Base-by-base conservation (phyloP, 495 filamentous ascomycete genomes). In the Penicillium argentinense region DNA sequence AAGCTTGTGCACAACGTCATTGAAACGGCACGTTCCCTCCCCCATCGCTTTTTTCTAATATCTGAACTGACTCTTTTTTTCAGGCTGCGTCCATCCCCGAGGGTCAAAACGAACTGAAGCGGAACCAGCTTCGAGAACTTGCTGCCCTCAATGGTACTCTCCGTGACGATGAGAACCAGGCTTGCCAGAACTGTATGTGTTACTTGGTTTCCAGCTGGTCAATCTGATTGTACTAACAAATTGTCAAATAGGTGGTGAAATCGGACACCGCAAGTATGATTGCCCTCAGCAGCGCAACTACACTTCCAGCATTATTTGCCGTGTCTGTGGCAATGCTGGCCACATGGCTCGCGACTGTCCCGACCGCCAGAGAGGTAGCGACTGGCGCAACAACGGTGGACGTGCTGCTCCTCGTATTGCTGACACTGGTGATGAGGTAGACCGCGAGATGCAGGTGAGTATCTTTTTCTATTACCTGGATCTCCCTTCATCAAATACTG, bases 231-330 rank as follows among this genome's bases (percentile, higher is more conserved):
- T 39, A 42, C 48, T 45, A 41, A 59, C 18, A 40, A n/a, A 57
- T n/a, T 5, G 2, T 41, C 28, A 7, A 17, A 40, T 27, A 86
- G 82, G 82, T 69, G 95, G 92, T 54, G 88, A 99, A 80, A 97
- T 99, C 49, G 95, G 95, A 45, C 95, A 99, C 68, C 84, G 95
- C 66, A 99, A 97, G 68, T 97, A 96, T 57, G 95, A 99, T 67
- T 99, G 95, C 55, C 95, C 95, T 5, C 87, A 99, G 73, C 89
- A 95, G 66, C 86, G 88, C 63, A 99, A 99, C 68, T 97, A 87
- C 71, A 97, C 95, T 18, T 90, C 95, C 57, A 96, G 91, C 64
- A 97, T 97, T 69, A 99, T 99, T 67, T 99, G 95, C 75, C 92
- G 93, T 54, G 88, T 96, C 59, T 99, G 95, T 71, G 95, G 95